A percentile compares a stretch with the other conserved stretches of the same genome.
These are phyloP conservation scores for Sporothrix curviconia DNA, from an alignment of 2,329 filamentous ascomycete genomes.

Conservation along the genomic window DNA sequence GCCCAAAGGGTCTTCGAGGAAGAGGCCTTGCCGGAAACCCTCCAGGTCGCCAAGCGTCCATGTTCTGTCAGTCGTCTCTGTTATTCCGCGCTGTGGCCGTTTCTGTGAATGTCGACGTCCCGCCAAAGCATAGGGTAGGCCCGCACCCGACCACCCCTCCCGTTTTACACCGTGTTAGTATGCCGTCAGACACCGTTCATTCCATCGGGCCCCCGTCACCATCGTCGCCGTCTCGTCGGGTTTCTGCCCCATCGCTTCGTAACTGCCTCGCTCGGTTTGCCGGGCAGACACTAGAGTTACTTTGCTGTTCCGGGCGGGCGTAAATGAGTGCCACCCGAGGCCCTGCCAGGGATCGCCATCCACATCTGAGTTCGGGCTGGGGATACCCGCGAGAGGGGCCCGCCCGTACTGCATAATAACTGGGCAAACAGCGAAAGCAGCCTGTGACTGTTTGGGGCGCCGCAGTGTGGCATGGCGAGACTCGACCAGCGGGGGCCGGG, in stretches of 20 bases:
- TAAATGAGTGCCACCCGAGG: too few species aligned
- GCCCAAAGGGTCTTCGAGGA: conserved; percentile 19
- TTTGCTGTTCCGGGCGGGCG: too few species aligned
- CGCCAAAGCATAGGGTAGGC: conserved; percentile 10
- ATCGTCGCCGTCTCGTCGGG: conserved; percentile 9
- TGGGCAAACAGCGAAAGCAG: conserved; percentile 16
- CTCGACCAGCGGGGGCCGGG: too few species aligned
- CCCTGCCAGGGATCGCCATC: too few species aligned
- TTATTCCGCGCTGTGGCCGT: background rate
- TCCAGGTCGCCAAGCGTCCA: background rate
- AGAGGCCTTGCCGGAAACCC: background rate
- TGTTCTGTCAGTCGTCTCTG: background rate
- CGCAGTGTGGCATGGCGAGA: conserved; percentile 15
- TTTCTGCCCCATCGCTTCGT: conserved; percentile 25
- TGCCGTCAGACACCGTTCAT: background rate
- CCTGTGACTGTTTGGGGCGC: conserved; percentile 15
- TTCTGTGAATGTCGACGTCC: conserved; percentile 2
- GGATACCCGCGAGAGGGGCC: conserved; percentile 13
- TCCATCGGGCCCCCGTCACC: conserved; percentile 10
- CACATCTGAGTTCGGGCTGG: conserved; percentile 48
- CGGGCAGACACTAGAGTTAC: too few species aligned
- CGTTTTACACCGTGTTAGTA: too few species aligned
- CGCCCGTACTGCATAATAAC: conserved; percentile 22
- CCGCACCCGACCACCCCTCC: too few species aligned
- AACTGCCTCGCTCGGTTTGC: conserved; percentile 36